phyloP scores from a whole-genome alignment of 2,329 filamentous ascomycete species.

The Lecanicillium sp. region DNA sequence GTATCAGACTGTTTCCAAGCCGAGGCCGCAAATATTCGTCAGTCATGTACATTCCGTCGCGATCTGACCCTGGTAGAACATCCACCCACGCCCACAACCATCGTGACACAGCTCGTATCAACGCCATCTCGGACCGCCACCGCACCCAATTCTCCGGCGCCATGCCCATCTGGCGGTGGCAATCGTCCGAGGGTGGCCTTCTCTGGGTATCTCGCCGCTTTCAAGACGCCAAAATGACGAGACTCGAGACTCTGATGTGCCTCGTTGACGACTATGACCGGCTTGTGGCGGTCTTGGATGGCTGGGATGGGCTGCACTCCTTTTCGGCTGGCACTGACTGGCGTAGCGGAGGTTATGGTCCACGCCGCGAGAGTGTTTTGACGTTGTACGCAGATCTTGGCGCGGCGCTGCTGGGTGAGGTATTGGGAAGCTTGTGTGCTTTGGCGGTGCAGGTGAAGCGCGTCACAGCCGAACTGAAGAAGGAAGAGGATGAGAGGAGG shows the following conservation, averaged over 20 bases:
- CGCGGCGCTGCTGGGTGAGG: background rate
- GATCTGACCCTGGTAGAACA: too few relatives aligned
- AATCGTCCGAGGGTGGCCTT: conserved; percentile 3
- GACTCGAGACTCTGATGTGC: conserved; percentile 1
- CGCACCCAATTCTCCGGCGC: background rate
- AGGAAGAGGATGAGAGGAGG: conserved; percentile 2
- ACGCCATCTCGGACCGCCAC: background rate
- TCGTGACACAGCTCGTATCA: background rate
- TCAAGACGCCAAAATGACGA: conserved; percentile 1
- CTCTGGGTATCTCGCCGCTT: conserved; percentile 4
- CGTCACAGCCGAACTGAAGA: conserved; percentile 2
- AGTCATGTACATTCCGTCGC: too few relatives aligned
- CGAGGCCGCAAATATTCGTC: too few relatives aligned
- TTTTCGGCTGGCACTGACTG: background rate
- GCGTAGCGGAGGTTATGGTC: too few relatives aligned
- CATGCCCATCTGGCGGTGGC: conserved; percentile 4
- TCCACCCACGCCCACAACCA: too few relatives aligned
- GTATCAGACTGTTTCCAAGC: too few relatives aligned
- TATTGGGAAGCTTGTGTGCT: conserved; percentile 2
- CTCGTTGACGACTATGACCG: conserved; percentile 5
- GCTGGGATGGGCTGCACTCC: conserved; percentile 2
- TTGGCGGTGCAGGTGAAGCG: conserved; percentile 4
- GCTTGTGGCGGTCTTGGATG: conserved; percentile 2
- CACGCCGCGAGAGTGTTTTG: background rate
- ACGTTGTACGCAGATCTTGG: conserved; percentile 3